These are phyloP conservation scores for Heimioporus sp. DNA, from an alignment of 768 basidiomycete species.

Conservation along the genomic window DNA sequence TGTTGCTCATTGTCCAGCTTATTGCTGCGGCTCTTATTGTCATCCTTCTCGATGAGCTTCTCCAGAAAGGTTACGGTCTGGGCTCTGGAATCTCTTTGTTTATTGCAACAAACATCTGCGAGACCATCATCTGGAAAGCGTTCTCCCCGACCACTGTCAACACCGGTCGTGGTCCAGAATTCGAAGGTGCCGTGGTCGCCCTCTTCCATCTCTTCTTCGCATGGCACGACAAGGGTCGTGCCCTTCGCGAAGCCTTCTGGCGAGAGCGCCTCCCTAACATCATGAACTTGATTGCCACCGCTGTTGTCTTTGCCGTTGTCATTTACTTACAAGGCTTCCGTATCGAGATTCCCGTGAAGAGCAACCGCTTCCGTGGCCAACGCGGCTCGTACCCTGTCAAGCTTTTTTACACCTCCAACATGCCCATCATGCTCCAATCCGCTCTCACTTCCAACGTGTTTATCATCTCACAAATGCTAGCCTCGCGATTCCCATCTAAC, in stretches of 20 bases:
- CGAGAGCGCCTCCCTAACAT: constrained; percentile 94
- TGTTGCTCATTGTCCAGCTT: constrained; percentile 95
- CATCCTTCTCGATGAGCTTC: constrained; percentile 96
- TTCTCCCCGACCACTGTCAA: constrained; percentile 98
- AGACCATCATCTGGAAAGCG: constrained; percentile 99
- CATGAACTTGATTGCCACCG: constrained; percentile 95
- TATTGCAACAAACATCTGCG: constrained; percentile 99
- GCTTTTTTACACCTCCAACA: constrained; percentile 98
- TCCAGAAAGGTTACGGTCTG: constrained; percentile 98
- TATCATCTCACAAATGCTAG: constrained; percentile 95
- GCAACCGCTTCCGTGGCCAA: constrained; percentile 94
- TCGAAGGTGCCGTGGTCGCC: constrained; percentile 94
- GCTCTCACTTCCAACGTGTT: constrained; percentile 93
- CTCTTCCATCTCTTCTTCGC: constrained; percentile 98
- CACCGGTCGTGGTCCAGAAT: constrained; percentile 97
- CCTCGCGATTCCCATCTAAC: constrained; percentile 87
- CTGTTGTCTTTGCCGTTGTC: constrained; percentile 88
- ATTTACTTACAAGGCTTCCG: constrained; percentile 99
- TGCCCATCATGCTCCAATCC: constrained; percentile 99
- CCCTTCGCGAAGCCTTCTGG: constrained; percentile 97
- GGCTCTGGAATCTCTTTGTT: constrained; percentile 98
- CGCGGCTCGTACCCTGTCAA: constrained; percentile 95
- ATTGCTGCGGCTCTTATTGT: constrained; percentile 93
- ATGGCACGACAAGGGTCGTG: constrained; percentile 97
- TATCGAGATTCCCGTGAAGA: constrained; percentile 98